Evolutionary conservation across 495 filamentous ascomycete species (phyloP).

Genomic region (Penicillium soppii): DNA sequence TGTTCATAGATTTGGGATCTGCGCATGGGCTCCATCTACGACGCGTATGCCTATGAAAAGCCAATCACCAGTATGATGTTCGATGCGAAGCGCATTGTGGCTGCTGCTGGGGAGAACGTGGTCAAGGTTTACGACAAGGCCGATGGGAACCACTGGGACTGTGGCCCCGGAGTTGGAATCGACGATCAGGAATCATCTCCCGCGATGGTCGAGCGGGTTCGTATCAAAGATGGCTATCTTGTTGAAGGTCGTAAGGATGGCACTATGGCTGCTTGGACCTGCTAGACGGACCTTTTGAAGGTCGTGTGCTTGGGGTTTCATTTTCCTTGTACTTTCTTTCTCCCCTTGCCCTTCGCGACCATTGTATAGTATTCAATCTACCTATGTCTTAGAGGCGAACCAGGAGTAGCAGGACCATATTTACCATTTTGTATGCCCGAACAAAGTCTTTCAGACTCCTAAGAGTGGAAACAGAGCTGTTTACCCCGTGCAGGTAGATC

Average conservation of each 20-base stretch:
- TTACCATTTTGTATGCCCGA: conserved; percentile 13
- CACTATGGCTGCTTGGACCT: conserved; percentile 88
- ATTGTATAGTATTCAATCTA: conserved; percentile 30
- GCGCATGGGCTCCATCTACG: conserved; percentile 90
- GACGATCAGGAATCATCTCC: conserved; percentile 60
- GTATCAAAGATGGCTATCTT: conserved; percentile 91
- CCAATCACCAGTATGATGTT: conserved; percentile 98
- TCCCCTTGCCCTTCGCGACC: conserved; percentile 3
- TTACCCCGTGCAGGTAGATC: neutral
- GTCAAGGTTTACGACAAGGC: conserved; percentile 98
- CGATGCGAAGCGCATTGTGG: conserved; percentile 84
- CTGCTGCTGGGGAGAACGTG: conserved; percentile 86
- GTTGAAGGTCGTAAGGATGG: conserved; percentile 89
- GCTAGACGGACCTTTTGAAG: conserved; percentile 40
- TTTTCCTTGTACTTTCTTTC: conserved; percentile 12
- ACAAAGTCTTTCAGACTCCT: neutral
- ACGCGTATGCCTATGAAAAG: conserved; percentile 93
- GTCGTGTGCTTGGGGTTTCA: neutral
- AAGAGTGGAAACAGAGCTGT: neutral
- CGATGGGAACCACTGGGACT: conserved; percentile 95
- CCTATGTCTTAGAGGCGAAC: conserved; percentile 19
- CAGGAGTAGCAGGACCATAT: conserved; percentile 15
- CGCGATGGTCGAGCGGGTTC: conserved; percentile 79
- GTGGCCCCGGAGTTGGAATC: conserved; percentile 72
- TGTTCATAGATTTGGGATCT: conserved; percentile 90